Percentiles rank a stretch among this genome's conserved stretches.
phyloP scores from a whole-genome alignment of 2,329 filamentous ascomycete species.

The Stagonosporopsis tanaceti region DNA sequence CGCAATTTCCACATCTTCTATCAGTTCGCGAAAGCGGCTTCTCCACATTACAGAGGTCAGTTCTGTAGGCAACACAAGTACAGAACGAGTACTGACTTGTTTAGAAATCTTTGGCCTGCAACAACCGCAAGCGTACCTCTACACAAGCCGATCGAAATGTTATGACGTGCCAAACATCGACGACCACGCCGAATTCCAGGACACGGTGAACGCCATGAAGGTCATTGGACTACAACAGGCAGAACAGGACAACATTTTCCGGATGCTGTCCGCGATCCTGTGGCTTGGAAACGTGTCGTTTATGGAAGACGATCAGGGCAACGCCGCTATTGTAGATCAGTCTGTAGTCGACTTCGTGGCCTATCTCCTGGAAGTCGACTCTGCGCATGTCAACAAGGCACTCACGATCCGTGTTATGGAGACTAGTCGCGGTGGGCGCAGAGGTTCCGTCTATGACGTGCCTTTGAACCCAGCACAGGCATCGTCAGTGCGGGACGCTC shows the following conservation, averaged over 20 bases:
- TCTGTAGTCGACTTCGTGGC: slow-evolving; percentile 95
- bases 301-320: slow-evolving; percentile 85
- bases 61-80: not conserved
- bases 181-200: slow-evolving; percentile 85
- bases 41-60: slow-evolving; percentile 76
- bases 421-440: slow-evolving; percentile 69
- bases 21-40: slow-evolving; percentile 95
- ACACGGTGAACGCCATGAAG: slow-evolving; percentile 93
- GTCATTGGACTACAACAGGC: slow-evolving; percentile 86
- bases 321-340: slow-evolving; percentile 85
- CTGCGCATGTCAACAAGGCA: slow-evolving; percentile 80
- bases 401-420: slow-evolving; percentile 89
- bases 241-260: slow-evolving; percentile 96
- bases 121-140: slow-evolving; percentile 88
- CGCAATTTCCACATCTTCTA: slow-evolving; percentile 99
- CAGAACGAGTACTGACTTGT: slow-evolving; percentile 22
- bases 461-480: slow-evolving; percentile 91
- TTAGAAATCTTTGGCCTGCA: slow-evolving; percentile 85
- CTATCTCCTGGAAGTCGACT: slow-evolving; percentile 88
- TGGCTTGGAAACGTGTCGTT: slow-evolving; percentile 97
- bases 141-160: slow-evolving; percentile 94
- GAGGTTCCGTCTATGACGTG: slow-evolving; percentile 73
- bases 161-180: slow-evolving; percentile 94
- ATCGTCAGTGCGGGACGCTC: slow-evolving; percentile 82
- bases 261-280: slow-evolving; percentile 88